phyloP scores from a whole-genome alignment of 106 monocot species.

The Posidonia australis region DNA sequence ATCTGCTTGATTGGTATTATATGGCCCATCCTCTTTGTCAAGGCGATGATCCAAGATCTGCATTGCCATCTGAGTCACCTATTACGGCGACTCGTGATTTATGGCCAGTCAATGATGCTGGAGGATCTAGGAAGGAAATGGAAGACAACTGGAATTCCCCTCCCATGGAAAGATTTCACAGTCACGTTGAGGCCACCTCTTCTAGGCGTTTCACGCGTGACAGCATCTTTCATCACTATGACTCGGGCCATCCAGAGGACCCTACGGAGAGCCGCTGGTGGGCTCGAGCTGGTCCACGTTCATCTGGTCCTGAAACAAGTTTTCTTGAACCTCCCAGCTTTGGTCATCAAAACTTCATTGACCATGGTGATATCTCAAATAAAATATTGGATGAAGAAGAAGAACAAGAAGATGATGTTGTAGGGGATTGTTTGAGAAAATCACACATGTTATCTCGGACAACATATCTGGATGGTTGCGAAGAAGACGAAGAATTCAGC shows the following conservation, averaged over 20 bases:
- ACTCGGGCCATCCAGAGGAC: constrained; percentile 5
- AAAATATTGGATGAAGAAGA: constrained; percentile 2
- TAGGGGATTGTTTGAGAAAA: neutral
- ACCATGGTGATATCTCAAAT: neutral
- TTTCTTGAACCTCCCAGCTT: constrained; percentile 56
- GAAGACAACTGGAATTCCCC: constrained; percentile 16
- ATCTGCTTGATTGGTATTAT: constrained; percentile 73
- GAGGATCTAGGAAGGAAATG: constrained; percentile 12
- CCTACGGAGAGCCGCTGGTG: constrained; percentile 40
- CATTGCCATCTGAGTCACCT: neutral
- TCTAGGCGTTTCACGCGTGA: constrained; percentile 33
- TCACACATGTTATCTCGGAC: constrained; percentile 4
- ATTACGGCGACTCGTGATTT: neutral
- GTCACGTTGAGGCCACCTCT: constrained; percentile 51
- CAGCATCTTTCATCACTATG: constrained; percentile 7
- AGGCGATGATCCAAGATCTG: neutral
- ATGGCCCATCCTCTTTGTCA: constrained; percentile 11
- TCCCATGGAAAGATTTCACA: constrained; percentile 21
- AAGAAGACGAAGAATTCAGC: constrained; percentile 1
- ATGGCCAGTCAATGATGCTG: constrained; percentile 3
- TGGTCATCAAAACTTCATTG: neutral
- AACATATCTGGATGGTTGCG: constrained; percentile 4
- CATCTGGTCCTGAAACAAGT: constrained; percentile 20
- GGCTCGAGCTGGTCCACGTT: constrained; percentile 13
- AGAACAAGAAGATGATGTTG: neutral